Conservation (phyloP, 305 asterid species). For the Striga hermonthica region DNA sequence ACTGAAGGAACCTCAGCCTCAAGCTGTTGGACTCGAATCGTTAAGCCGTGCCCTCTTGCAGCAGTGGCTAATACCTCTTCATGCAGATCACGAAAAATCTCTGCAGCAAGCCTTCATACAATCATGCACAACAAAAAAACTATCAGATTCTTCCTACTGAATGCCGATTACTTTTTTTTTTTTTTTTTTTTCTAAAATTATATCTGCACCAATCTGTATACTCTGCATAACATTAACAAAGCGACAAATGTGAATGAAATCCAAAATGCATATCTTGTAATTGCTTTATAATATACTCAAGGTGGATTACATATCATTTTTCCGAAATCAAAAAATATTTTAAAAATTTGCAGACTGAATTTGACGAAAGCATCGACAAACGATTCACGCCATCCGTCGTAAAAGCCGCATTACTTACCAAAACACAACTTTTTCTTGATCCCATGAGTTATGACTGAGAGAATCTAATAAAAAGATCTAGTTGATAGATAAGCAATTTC, state of each 20-base stretch:
- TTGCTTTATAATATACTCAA: background rate
- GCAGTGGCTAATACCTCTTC: conserved; percentile 86
- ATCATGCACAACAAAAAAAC: conserved; percentile 33
- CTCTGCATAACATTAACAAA: background rate
- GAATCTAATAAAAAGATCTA: background rate
- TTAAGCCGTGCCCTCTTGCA: conserved; percentile 70
- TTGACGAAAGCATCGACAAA: background rate
- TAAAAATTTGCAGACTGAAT: background rate
- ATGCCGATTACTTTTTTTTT: background rate
- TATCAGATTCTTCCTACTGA: conserved; percentile 22
- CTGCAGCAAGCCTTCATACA: conserved; percentile 78
- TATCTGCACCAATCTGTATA: background rate
- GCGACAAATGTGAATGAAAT: background rate
- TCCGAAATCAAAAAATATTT: background rate
- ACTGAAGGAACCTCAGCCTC: conserved; percentile 73
- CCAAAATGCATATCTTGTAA: background rate
- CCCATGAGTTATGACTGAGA: background rate
- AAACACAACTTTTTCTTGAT: background rate
- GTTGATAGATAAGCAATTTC: background rate
- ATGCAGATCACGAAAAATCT: conserved; percentile 77
- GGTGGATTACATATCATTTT: conserved; percentile 8
- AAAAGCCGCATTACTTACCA: background rate
- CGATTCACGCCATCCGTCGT: background rate
- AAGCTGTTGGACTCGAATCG: conserved; percentile 73
- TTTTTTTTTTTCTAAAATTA: background rate